Percentiles rank a stretch among this genome's conserved stretches.
These are phyloP conservation scores for Vigna reflexopilosa DNA, from an alignment of 306 rosid genomes.

Conservation along the genomic window DNA sequence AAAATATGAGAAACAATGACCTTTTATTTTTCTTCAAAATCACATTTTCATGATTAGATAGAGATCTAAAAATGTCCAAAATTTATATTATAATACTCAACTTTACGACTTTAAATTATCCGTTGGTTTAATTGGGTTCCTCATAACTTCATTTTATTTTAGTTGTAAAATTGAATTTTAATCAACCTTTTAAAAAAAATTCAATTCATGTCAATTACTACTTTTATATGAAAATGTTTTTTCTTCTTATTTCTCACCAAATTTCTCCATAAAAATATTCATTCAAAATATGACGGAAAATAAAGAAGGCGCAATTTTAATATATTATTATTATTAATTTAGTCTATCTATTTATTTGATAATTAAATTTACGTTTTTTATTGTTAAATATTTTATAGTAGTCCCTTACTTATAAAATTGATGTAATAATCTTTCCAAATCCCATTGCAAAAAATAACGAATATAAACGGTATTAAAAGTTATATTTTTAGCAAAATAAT, in stretches of 20 bases:
- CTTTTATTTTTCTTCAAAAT: background rate
- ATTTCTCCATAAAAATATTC: background rate
- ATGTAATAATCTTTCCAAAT: too few species aligned
- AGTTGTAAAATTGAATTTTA: background rate
- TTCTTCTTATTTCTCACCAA: background rate
- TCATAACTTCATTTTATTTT: background rate
- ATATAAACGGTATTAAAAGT: background rate
- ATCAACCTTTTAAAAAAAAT: background rate
- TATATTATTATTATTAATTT: too few species aligned
- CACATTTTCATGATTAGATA: background rate
- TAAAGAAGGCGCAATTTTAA: too few species aligned
- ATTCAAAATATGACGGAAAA: too few species aligned
- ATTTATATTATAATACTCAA: too few species aligned
- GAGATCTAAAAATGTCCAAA: background rate
- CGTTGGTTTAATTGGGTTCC: background rate
- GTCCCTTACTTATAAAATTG: too few species aligned
- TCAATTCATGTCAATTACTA: too few species aligned
- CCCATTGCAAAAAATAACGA: too few species aligned
- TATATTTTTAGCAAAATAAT: background rate
- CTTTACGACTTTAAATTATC: background rate
- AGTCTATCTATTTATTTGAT: too few species aligned
- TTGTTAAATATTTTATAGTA: too few species aligned
- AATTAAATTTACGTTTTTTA: too few species aligned
- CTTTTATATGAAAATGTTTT: background rate
- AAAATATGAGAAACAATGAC: background rate